Evolutionary conservation across 108 stramenopile genomes (phyloP).

Genomic region (Conticribra weissflogii): DNA sequence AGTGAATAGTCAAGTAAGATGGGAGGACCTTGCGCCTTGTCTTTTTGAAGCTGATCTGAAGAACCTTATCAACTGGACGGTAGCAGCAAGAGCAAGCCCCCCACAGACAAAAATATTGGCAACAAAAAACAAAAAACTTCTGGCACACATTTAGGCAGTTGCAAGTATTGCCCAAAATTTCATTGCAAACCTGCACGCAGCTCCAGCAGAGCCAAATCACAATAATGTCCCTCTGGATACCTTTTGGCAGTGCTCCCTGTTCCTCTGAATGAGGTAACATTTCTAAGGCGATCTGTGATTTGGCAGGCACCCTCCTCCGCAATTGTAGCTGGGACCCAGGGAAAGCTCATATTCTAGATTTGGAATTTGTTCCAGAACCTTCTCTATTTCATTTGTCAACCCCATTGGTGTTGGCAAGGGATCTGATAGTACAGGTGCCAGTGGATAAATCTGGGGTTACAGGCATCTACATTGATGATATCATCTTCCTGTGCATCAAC

Average conservation of each 20-base stretch:
- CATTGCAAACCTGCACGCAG: slow-evolving; percentile 17
- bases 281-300: slow-evolving; percentile 24
- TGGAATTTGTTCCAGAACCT: background rate
- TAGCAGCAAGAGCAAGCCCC: background rate
- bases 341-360: background rate
- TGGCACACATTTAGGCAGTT: background rate
- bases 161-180: background rate
- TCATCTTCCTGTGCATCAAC: no score
- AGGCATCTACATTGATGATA: no score
- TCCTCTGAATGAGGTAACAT: slow-evolving; percentile 19
- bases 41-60: slow-evolving; percentile 5
- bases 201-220: background rate
- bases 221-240: slow-evolving; percentile 8
- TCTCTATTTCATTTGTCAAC: no score
- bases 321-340: slow-evolving; percentile 24
- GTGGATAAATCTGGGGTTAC: no score
- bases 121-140: slow-evolving; percentile 5
- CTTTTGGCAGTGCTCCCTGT: slow-evolving; percentile 29
- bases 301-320: slow-evolving; percentile 7
- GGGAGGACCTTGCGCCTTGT: slow-evolving; percentile 6
- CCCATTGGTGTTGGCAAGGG: slow-evolving; percentile 12
- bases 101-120: background rate
- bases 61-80: background rate
- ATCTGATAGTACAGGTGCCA: slow-evolving; percentile 14
- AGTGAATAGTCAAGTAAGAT: slow-evolving; percentile 6